Base-by-base conservation (phyloP, 345 rosid species). In the Arabis alpina region DNA sequence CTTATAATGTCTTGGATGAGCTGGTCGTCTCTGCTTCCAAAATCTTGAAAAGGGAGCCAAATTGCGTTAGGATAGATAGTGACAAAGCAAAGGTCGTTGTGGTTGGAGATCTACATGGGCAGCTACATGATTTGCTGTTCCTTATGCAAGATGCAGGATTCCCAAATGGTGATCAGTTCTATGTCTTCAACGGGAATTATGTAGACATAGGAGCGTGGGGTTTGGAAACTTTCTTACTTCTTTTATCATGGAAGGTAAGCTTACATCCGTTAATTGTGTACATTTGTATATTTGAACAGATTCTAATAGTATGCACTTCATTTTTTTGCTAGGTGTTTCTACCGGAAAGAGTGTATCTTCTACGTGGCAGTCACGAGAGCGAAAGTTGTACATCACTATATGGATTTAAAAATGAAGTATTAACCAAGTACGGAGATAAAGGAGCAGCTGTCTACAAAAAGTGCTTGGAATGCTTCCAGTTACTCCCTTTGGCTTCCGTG, bases 81-180 rank as follows among this genome's bases (percentile, higher is more conserved):
- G 67, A 71, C 27, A 76, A 71, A 56, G 80, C 76, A 76, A 71
- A 71, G 68, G 76, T 76, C 25, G 56, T 76, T 32, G 80, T 76
- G 57, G 80, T 76, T 40, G 80, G 76, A 44, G 80, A 76, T 76
- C 71, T 76, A 50, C 75, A 70, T 57, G 80, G 80, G 44, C 80
- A 76, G 68, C 80, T 76, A 37, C 80, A 76, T 57, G 80, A 76
- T 69, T 76, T 76, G 63, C 6, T 76, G 36, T 70, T 57, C 68
- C 80, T 76, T 51, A 41, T 76, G 80, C 62, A 76, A 45, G 80
- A 76, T 58, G 76, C 80, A n/a, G 80, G 80, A 28, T 76, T 76
- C 39, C 80, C 80, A 0, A 30, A 76, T 64, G 48, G 59, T 70
- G 76, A 76, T 58, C 80, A 71, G 68, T 76, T 76, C 58, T 76